These are phyloP conservation scores for Penicillium cinerascens DNA, from an alignment of 495 filamentous ascomycete species.

Conservation along the genomic window DNA sequence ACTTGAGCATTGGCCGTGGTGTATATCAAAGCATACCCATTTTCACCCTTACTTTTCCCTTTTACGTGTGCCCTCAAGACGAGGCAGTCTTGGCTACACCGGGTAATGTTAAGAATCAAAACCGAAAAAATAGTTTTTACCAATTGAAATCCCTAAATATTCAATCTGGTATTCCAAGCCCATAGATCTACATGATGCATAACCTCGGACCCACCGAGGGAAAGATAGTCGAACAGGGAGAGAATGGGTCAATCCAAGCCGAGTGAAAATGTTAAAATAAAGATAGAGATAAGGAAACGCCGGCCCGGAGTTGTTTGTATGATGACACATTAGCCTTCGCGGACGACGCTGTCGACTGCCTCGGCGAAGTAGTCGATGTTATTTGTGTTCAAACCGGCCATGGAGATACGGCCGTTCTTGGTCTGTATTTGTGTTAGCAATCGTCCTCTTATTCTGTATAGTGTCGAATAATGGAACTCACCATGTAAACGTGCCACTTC, in stretches of 20 bases:
- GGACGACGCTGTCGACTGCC: slow-evolving; percentile 81
- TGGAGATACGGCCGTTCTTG: slow-evolving; percentile 95
- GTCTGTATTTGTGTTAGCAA: slow-evolving; percentile 44
- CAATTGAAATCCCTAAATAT: neutral
- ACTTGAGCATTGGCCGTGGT: neutral
- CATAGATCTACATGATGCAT: slow-evolving; percentile 14
- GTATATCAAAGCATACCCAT: neutral
- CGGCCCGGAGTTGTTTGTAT: neutral
- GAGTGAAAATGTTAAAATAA: neutral
- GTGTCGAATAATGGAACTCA: slow-evolving; percentile 17
- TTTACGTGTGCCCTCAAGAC: neutral
- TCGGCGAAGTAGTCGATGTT: slow-evolving; percentile 93
- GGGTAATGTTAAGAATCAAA: no score
- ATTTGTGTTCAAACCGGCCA: slow-evolving; percentile 88
- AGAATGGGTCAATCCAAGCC: neutral
- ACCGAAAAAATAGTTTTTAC: no score
- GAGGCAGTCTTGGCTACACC: no score
- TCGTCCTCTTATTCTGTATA: neutral
- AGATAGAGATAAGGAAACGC: slow-evolving; percentile 10
- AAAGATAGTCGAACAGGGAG: neutral
- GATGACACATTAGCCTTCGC: slow-evolving; percentile 48
- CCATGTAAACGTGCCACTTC: slow-evolving; percentile 90
- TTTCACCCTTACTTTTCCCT: neutral
- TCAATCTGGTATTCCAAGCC: neutral
- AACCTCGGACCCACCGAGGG: neutral